Base-by-base conservation (phyloP, 768 basidiomycete genomes). In the Hysterangium stoloniferum region DNA sequence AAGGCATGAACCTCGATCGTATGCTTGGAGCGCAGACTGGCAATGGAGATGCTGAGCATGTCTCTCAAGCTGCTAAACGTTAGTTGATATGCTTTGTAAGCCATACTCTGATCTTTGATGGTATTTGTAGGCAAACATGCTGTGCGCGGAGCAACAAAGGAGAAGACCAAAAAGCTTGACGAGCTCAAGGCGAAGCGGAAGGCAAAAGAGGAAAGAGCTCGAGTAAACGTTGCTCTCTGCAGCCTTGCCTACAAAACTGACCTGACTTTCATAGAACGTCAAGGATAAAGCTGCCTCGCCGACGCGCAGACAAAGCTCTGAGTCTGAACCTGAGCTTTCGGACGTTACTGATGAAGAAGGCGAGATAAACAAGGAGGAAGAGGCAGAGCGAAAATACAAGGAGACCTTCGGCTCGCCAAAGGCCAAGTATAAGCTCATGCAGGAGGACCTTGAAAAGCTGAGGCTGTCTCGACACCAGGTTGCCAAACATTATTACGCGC, bases 161-260 rank as follows among this genome's bases (percentile, higher is more conserved):
- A 90, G 64, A 90, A 90, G 69, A 72, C 74, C 3, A 74, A 76
- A 48, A 86, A 83, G 60, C 73, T 92, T 7, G 86, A 86, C 54
- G 92, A 92, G 62, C 73, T 96, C 24, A 94, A 86, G 67, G 88
- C 85, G 4, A 84, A 75, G 59, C 77, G 94, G 31, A 87, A 84
- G 59, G 91, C 89, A 7, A 94, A 92, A 67, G 89, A 84, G 56
- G 89, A 94, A 65, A 84, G 85, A 66, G 86, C 83, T 63, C 77
- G 83, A 54, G 93, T 92, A 65, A 56, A 80, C 64, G 34, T 45
- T 17, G 7, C 4, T 31, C 15, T 7, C 15, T 42, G 19, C 13
- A 12, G 19, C 7, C 36, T 42, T 36, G 41, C 42, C 29, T 36
- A 48, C 38, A 41, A 43, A 56, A 22, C 38, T 42, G 41, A 51